phyloP scores from a whole-genome alignment of 2,329 filamentous ascomycete genomes.

The Myriosclerotinia curreyana region DNA sequence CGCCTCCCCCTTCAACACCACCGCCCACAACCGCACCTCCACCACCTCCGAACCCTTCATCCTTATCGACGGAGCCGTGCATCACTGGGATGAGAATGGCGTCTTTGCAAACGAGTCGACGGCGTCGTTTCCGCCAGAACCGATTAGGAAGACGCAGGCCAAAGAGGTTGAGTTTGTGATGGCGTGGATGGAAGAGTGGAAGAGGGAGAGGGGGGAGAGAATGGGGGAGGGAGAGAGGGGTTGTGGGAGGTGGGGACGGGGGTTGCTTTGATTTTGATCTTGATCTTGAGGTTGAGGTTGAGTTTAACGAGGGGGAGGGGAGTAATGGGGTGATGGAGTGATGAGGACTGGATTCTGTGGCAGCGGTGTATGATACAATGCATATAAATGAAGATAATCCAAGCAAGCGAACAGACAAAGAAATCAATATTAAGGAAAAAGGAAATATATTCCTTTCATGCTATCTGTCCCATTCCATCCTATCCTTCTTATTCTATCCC shows the following conservation, averaged over 20 bases:
- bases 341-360: too few relatives aligned
- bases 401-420: neutral
- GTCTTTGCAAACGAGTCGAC: slow-evolving; percentile 60
- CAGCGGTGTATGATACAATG: neutral
- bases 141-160: slow-evolving; percentile 57
- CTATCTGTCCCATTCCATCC: too few relatives aligned
- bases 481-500: too few relatives aligned
- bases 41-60: slow-evolving; percentile 67
- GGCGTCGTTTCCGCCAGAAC: slow-evolving; percentile 52
- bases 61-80: slow-evolving; percentile 70
- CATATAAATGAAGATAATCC: neutral
- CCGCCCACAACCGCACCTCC: slow-evolving; percentile 53
- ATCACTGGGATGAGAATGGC: slow-evolving; percentile 78
- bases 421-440: too few relatives aligned
- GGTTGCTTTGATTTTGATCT: neutral
- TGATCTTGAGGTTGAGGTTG: too few relatives aligned
- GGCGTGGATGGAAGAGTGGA: slow-evolving; percentile 65
- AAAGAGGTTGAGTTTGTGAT: slow-evolving; percentile 60
- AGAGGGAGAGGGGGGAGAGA: neutral
- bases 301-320: neutral
- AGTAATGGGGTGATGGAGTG: neutral
- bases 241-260: neutral
- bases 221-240: neutral
- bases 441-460: too few relatives aligned
- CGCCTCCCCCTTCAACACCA: slow-evolving; percentile 48